Evolutionary conservation across 2,329 filamentous ascomycete species (phyloP), one percentile per base, ranked within the genome.

Genomic region (Zasmidium angulare): DNA sequence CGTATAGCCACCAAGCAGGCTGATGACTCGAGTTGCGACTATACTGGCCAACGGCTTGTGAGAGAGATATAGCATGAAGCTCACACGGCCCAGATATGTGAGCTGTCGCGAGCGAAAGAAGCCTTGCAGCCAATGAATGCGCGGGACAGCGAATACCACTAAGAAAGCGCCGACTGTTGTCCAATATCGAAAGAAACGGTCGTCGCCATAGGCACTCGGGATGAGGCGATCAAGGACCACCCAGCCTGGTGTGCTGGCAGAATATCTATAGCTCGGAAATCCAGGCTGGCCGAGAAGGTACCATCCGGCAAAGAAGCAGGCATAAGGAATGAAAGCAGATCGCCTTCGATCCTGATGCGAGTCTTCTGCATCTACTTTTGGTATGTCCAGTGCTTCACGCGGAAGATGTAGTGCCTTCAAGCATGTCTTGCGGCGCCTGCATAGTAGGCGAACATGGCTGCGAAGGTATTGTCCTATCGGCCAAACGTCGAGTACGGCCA

Each of bases 401-500:
- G 29, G 7, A 7, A 7, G 29, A 14, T 7, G 29, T 14, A 14
- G 7, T 36, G 29, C 29, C 14, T 7, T 36, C 14, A 7, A 14
- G 29, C 29, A 36, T 36, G 7, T 36, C 29, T 36, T 36, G 29
- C 7, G 14, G n/a, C n/a, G n/a, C n/a, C n/a, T n/a, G n/a, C n/a
- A n/a, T 36, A 36, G 7, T 7, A 7, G 29, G 7, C 14, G 29
- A 7, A 36, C 29, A 14, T 14, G 14, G 29, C 14, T 14, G 14
- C 14, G 29, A 14, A 36, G 29, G 14, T 14, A 36, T 36, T 7
- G 14, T 22, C 59, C 56, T 11, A 62, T 36, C 19, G 83, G 84
- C 74, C 80, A 84, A 21, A 84, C 85, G 69, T 89, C 87, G 2
- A 80, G 80, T 50, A 89, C 79, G 68, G 87, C 88, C 67, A 89